Base-by-base conservation (phyloP, 495 filamentous ascomycete genomes). In the Lineolata rhizophorae region DNA sequence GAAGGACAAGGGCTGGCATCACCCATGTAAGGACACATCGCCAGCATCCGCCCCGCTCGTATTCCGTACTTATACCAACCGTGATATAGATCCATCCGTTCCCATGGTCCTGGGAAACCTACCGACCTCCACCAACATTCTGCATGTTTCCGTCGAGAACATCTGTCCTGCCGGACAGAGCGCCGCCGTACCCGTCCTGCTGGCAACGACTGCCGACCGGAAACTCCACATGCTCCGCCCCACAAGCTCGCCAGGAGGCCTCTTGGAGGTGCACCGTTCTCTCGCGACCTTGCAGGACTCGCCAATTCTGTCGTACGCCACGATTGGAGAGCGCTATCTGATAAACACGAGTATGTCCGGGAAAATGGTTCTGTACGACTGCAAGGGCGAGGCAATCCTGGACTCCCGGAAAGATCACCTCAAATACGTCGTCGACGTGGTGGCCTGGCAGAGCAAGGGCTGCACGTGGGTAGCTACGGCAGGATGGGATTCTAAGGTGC, bases 331-430 rank as follows among this genome's bases (percentile, higher is more conserved):
- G 12, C 33, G 45, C 17, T 36, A 47, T 35, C 41, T 62, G 5
- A 30, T 77, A 20, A 53, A 60, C 30, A 55, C 63, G 20, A 63
- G 61, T 37, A 76, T 78, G 72, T 68, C 69, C n/a, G 72, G 72
- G 1, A 56, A 64, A 26, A 41, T 75, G 8, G 32, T 61, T 12
- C 35, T 55, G 38, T 67, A 43, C 44, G 54, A 50, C 40, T 43
- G 45, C 3, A 36, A 50, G 16, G 39, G 42, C 1, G 54, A 52
- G 10, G 42, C 45, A 6, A 36, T 60, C 0, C 30, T 72, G 12
- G 57, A 60, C n/a, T 47, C 39, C 4, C 46, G 67, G 34, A 61
- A 54, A 18, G 65, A 74, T 35, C 73, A 78, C 38, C 40, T 40
- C 4, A 78, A 77, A 46, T 78, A 73, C 44, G 54, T 57, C 4